These are phyloP conservation scores for Citrus mangshanensis DNA, from an alignment of 345 rosid genomes.

Conservation along the genomic window DNA sequence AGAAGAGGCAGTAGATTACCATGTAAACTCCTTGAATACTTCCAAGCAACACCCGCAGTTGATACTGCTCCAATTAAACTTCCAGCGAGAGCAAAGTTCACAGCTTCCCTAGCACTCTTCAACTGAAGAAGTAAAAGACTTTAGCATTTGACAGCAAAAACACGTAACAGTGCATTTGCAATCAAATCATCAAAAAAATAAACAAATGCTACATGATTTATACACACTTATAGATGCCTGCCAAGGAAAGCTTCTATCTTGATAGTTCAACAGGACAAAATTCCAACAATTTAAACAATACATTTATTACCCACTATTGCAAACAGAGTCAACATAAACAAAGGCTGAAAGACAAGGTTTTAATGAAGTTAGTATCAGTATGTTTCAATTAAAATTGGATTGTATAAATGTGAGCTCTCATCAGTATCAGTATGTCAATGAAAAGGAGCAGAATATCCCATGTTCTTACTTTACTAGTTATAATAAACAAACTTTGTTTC, in stretches of 20 bases:
- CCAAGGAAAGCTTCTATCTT: not conserved
- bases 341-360: not conserved
- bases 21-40: conserved; percentile 80
- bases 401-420: not conserved
- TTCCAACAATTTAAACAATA: not conserved
- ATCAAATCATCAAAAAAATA: not conserved
- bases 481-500: not conserved
- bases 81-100: conserved; percentile 48
- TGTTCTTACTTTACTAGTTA: not conserved
- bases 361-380: not conserved
- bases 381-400: not conserved
- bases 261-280: not conserved
- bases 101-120: conserved; percentile 82
- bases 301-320: not conserved
- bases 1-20: conserved; percentile 38
- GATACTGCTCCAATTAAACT: conserved; percentile 71
- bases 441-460: not conserved
- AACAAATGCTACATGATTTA: not conserved
- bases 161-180: not conserved
- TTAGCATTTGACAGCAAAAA: not conserved
- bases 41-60: conserved; percentile 85
- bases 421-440: not conserved
- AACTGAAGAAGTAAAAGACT: conserved; percentile 42
- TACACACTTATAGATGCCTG: not conserved
- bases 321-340: not conserved